Percentiles rank a stretch among this genome's conserved stretches.
Evolutionary conservation across 2,329 filamentous ascomycete genomes (phyloP).

Genomic region (Aspergillus uvarum): DNA sequence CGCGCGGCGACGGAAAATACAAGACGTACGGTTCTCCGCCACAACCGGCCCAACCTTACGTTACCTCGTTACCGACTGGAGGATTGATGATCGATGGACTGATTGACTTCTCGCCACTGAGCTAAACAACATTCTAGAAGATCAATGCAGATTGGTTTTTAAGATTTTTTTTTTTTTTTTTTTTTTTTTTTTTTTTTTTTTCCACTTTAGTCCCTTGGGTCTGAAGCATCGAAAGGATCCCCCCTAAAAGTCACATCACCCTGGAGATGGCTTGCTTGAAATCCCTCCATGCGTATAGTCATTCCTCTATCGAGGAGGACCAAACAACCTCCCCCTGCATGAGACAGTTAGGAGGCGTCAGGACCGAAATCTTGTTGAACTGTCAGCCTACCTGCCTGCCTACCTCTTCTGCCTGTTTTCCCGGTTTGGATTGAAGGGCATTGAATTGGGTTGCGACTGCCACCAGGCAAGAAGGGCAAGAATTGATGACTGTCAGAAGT

Average conservation of each 20-base stretch:
- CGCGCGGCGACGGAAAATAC: neutral
- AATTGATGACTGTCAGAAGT: neutral
- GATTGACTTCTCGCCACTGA: neutral
- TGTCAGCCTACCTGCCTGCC: neutral
- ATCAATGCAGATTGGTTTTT: too few species aligned
- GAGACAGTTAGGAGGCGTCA: slow-evolving; percentile 3
- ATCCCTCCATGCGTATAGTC: too few species aligned
- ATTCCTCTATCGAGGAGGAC: too few species aligned
- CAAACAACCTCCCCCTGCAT: neutral
- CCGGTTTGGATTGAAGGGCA: neutral
- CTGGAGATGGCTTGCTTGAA: too few species aligned
- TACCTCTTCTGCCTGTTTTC: neutral
- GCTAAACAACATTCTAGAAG: too few species aligned
- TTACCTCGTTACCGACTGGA: too few species aligned
- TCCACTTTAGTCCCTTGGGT: too few species aligned
- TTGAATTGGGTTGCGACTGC: neutral
- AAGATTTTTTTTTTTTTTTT: too few species aligned
- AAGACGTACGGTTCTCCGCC: neutral
- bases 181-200: too few species aligned
- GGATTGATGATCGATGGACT: neutral
- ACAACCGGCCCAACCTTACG: neutral
- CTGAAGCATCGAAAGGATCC: too few species aligned
- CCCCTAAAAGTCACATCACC: too few species aligned
- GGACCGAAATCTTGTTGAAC: slow-evolving; percentile 4
- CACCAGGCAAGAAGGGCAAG: neutral